These are phyloP conservation scores for Ocimum tenuiflorum DNA, from an alignment of 257 asterid genomes.

Conservation along the genomic window DNA sequence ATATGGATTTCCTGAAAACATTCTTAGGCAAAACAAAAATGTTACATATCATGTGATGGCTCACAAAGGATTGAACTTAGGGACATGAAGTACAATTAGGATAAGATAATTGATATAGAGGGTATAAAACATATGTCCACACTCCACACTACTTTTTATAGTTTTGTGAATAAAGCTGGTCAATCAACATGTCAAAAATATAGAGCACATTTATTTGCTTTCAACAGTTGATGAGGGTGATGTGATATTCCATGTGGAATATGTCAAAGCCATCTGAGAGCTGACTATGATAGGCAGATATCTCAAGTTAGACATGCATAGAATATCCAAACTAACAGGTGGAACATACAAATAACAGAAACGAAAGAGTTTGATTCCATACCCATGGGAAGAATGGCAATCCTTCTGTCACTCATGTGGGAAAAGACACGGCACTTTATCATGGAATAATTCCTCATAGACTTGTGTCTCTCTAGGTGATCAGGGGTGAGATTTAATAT, in stretches of 20 bases:
- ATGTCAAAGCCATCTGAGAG: no score
- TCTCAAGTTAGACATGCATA: background rate
- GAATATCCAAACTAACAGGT: background rate
- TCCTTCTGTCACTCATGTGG: constrained; percentile 24
- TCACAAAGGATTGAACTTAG: background rate
- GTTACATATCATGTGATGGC: background rate
- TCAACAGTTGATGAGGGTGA: background rate
- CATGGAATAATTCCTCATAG: constrained; percentile 29
- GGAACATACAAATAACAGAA: background rate
- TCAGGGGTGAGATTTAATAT: constrained; percentile 40
- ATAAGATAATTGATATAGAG: background rate
- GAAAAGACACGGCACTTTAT: constrained; percentile 31
- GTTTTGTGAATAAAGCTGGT: background rate
- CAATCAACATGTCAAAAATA: background rate
- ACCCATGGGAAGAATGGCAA: constrained; percentile 37
- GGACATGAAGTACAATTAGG: background rate
- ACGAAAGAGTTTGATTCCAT: background rate
- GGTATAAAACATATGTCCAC: background rate
- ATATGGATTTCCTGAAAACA: constrained; percentile 27
- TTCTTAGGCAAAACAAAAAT: background rate
- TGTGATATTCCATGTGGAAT: background rate
- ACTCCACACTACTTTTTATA: background rate
- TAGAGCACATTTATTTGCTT: background rate
- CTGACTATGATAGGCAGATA: background rate
- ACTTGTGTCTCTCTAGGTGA: constrained; percentile 41